phyloP scores from a whole-genome alignment of 2,329 filamentous ascomycete species.

The Paracoccidioides lutzii region DNA sequence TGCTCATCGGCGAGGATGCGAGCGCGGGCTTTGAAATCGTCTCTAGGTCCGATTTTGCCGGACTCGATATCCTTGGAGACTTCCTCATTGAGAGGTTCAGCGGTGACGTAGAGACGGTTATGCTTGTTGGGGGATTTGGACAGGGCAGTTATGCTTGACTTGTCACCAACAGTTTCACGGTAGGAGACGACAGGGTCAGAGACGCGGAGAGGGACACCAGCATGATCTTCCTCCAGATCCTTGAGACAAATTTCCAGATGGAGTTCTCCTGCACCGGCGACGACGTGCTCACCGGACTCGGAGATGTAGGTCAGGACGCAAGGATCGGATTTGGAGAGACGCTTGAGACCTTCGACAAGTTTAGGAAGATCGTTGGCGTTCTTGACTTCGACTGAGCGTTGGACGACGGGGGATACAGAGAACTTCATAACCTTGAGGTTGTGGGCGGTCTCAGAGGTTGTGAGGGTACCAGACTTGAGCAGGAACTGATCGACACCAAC shows the following conservation, averaged over 20 bases:
- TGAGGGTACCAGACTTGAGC: slow-evolving; percentile 99
- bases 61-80: slow-evolving; percentile 77
- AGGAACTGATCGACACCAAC: slow-evolving; percentile 99
- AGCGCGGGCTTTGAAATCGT: slow-evolving; percentile 98
- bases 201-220: slow-evolving; percentile 92
- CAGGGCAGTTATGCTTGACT: slow-evolving; percentile 88
- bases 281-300: slow-evolving; percentile 95
- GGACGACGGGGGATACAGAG: slow-evolving; percentile 98
- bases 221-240: slow-evolving; percentile 99
- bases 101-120: slow-evolving; percentile 98
- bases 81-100: slow-evolving; percentile 83
- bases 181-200: slow-evolving; percentile 97
- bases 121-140: slow-evolving; percentile 99
- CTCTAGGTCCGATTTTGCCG: slow-evolving; percentile 86
- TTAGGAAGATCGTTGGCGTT: slow-evolving; percentile 99
- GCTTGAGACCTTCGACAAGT: slow-evolving; percentile 99
- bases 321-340: slow-evolving; percentile 99
- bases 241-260: slow-evolving; percentile 99
- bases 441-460: slow-evolving; percentile 92
- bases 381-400: slow-evolving; percentile 98
- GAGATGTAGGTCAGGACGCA: slow-evolving; percentile 85
- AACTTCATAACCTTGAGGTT: slow-evolving; percentile 99
- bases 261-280: slow-evolving; percentile 97
- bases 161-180: slow-evolving; percentile 81
- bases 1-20: slow-evolving; percentile 91